Percentiles rank a stretch among this genome's conserved stretches.
These are phyloP conservation scores for Nicotiana tabacum DNA, from an alignment of 257 asterid genomes.

Conservation along the genomic window DNA sequence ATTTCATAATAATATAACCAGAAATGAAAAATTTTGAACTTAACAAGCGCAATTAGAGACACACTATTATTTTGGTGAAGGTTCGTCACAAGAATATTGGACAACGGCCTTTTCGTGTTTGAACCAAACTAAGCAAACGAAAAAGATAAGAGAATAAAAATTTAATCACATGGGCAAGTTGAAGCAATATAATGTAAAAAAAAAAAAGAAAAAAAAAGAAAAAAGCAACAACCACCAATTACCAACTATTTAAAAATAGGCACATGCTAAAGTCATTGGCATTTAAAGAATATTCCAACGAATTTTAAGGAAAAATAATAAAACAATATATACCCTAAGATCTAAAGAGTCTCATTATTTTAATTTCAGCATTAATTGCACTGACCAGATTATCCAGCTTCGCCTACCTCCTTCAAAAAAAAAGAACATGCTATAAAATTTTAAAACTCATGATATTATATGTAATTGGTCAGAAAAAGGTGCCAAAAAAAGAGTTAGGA, in stretches of 20 bases:
- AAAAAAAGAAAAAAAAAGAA: not conserved
- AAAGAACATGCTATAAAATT: not conserved
- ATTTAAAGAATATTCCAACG: conserved; percentile 5
- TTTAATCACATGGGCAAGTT: not conserved
- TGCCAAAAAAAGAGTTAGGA: not conserved
- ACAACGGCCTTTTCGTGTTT: not conserved
- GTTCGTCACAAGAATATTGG: not conserved
- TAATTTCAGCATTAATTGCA: not conserved
- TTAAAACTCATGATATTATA: not conserved
- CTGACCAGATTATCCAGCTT: not conserved
- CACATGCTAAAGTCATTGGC: conserved; percentile 6
- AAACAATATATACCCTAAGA: not conserved
- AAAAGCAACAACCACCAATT: not conserved
- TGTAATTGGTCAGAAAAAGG: not conserved
- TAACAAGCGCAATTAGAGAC: not conserved
- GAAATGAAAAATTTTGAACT: not conserved
- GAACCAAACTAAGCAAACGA: not conserved
- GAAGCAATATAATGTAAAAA: not conserved
- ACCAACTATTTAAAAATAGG: not conserved
- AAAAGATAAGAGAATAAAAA: not conserved
- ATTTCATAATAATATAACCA: not conserved
- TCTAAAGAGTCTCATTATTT: not conserved
- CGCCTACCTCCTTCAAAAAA: not conserved
- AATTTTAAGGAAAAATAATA: not conserved
- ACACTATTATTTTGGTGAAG: not conserved